Percentiles rank a stretch among this genome's conserved stretches.
Conservation (phyloP, 2,329 filamentous ascomycete genomes). For the Neonectria sp. region DNA sequence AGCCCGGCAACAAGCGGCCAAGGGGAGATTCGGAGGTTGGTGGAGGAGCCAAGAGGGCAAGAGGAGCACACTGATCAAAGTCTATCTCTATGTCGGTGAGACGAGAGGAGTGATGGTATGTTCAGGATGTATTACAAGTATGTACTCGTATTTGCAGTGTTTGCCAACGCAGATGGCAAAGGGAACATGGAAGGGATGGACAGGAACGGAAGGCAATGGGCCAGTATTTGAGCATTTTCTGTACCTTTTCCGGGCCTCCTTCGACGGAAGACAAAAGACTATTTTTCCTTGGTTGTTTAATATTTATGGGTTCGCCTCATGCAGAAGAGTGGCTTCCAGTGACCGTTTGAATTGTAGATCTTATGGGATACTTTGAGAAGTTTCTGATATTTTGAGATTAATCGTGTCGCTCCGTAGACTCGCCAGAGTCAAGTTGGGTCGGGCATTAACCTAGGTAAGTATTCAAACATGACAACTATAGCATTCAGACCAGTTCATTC, state of each 20-base stretch:
- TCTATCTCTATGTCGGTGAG: constrained; percentile 3
- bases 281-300: constrained; percentile 31
- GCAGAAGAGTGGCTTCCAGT: neutral
- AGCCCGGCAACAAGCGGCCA: constrained; percentile 70
- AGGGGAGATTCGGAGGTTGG: constrained; percentile 66
- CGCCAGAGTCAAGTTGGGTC: neutral
- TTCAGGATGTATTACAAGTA: constrained; percentile 43
- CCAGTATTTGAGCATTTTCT: constrained; percentile 37
- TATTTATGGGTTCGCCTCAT: neutral
- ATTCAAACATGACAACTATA: too few relatives aligned
- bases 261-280: constrained; percentile 42
- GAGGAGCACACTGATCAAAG: constrained; percentile 55
- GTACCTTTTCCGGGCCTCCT: constrained; percentile 38
- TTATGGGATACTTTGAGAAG: neutral
- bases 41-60: constrained; percentile 59
- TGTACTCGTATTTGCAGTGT: constrained; percentile 37
- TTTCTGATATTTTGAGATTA: neutral
- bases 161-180: constrained; percentile 30
- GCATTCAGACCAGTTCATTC: neutral
- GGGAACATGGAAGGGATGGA: constrained; percentile 34
- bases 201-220: constrained; percentile 29
- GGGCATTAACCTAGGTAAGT: too few relatives aligned
- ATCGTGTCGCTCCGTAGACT: neutral
- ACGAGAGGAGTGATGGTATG: constrained; percentile 28
- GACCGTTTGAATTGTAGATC: too few relatives aligned